Base-by-base conservation (phyloP, 331 rosid species). In the Acacia concinna region DNA sequence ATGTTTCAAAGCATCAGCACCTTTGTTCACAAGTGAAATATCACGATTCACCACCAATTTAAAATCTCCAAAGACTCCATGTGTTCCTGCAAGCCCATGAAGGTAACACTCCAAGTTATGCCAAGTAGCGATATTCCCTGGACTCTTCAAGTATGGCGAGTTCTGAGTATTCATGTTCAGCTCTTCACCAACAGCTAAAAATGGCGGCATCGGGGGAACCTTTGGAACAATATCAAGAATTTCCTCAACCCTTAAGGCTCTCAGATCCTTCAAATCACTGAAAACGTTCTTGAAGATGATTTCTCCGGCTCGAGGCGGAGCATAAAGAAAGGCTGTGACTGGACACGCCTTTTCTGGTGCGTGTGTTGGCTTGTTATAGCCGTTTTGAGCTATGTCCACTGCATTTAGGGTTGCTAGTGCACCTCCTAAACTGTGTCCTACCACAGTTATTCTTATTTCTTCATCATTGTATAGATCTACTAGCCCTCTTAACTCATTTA, bases 361-460 rank as follows among this genome's bases (percentile, higher is more conserved):
- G 21, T 21, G 8, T 40, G 14, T 27, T 37, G 72, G 47, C 30
- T 31, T 77, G 78, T 86, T 86, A 9, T 51, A 74, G 6, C 74
- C 78, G 35, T 83, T 86, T 27, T 2, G 3, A 35, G 31, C 81
- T n/a, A 83, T 77, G 85, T 86, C 89, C 10, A 46, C 23, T 1
- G 79, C 85, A 21, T 83, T 86, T 3, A 83, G 31, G 4, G 81
- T 77, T 34, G 79, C 87, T 1, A 86, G 3, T 27, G 81, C 79
- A 37, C 77, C 83, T 2, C 87, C 89, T 81, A 86, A 47, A 79
- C 89, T 86, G 59, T 80, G 83, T 32, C 85, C 87, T 1, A 73
- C 65, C 5, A 83, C 38, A 6, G 81, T 83, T 40, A 83, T 83
- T 76, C 89, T 86, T 15, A 80, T 35, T 31, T 68, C 77, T 62